A percentile compares a stretch with the other conserved stretches of the same genome.
These are phyloP conservation scores for Trypanosoma lewisi DNA, from an alignment of 208 protist species.

Conservation along the genomic window DNA sequence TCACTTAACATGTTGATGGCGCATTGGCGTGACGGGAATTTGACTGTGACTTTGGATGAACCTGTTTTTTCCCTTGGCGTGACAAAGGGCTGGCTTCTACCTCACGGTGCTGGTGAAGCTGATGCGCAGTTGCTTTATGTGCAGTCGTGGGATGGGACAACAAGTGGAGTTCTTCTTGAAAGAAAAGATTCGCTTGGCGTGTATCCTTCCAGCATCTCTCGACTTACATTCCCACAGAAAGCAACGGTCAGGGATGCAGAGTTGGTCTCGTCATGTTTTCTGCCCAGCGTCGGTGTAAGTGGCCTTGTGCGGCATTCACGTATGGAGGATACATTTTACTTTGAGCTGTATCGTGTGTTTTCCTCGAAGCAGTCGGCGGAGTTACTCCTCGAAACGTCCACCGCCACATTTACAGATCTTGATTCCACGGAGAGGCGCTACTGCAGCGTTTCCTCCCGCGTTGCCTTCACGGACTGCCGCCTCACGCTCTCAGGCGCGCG, in stretches of 20 bases:
- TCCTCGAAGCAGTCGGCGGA: slow-evolving; percentile 5
- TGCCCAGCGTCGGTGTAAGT: slow-evolving; percentile 16
- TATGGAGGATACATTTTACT: slow-evolving; percentile 4
- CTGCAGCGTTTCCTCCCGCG: slow-evolving; percentile 40
- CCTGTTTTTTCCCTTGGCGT: slow-evolving; percentile 22
- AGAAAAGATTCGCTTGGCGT: neutral
- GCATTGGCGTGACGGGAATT: slow-evolving; percentile 13
- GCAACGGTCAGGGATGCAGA: neutral
- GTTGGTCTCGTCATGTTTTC: slow-evolving; percentile 19
- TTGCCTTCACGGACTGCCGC: slow-evolving; percentile 32
- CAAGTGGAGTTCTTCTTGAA: slow-evolving; percentile 19
- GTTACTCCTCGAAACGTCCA: slow-evolving; percentile 41
- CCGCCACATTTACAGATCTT: slow-evolving; percentile 24
- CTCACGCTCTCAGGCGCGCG: slow-evolving; percentile 10
- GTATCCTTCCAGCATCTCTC: slow-evolving; percentile 7
- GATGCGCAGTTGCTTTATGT: slow-evolving; percentile 19
- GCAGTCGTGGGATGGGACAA: slow-evolving; percentile 1
- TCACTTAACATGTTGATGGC: slow-evolving; percentile 14
- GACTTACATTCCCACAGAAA: slow-evolving; percentile 18
- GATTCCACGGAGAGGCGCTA: slow-evolving; percentile 25
- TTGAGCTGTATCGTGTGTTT: slow-evolving; percentile 24
- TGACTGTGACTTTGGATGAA: slow-evolving; percentile 8
- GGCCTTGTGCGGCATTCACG: slow-evolving; percentile 19
- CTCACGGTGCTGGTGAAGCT: neutral
- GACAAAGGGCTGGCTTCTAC: slow-evolving; percentile 21